These are phyloP conservation scores for Pistacia integerrima DNA, from an alignment of 345 rosid species.

Conservation along the genomic window DNA sequence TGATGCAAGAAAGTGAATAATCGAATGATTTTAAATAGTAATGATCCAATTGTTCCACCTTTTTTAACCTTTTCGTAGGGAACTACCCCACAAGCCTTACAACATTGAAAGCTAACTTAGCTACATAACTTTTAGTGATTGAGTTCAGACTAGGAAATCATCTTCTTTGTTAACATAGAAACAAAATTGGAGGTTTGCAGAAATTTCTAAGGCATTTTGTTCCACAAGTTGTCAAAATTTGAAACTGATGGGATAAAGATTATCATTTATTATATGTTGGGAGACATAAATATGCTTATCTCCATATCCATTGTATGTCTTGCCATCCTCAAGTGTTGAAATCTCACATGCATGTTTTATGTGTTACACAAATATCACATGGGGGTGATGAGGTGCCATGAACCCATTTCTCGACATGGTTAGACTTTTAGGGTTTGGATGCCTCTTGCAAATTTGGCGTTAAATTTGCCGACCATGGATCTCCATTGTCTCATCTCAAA, in stretches of 20 bases:
- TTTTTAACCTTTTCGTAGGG: too few relatives aligned
- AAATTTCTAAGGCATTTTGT: not conserved
- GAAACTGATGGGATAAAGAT: not conserved
- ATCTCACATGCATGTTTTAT: not conserved
- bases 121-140: not conserved
- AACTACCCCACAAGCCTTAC: not conserved
- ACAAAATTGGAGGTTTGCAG: not conserved
- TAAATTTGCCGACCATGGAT: not conserved
- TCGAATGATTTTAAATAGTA: too few relatives aligned
- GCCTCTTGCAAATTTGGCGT: not conserved
- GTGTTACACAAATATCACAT: not conserved
- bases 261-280: not conserved
- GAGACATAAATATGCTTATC: not conserved
- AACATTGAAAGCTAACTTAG: not conserved
- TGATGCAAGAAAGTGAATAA: too few relatives aligned
- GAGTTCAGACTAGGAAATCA: conserved; percentile 7
- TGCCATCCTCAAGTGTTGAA: not conserved
- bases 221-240: not conserved
- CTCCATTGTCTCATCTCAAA: not conserved
- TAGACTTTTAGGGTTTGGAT: not conserved
- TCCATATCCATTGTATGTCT: not conserved
- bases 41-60: too few relatives aligned
- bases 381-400: conserved; percentile 8
- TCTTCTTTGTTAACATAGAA: not conserved
- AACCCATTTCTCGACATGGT: conserved; percentile 1